phyloP scores from a whole-genome alignment of 805 yeast genomes.

The Vanderwaltozyma verrucispora region DNA sequence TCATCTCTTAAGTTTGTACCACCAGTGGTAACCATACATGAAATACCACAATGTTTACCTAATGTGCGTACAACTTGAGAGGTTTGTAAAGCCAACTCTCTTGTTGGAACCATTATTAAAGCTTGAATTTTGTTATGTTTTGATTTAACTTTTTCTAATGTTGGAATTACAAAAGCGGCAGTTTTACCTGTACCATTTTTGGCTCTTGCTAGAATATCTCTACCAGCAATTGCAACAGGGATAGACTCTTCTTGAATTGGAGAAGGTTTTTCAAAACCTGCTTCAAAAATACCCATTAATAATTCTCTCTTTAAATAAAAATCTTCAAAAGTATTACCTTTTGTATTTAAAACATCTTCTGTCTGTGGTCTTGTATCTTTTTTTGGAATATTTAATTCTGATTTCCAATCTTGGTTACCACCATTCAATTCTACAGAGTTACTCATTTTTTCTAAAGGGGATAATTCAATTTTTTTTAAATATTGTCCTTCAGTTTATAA shows the following conservation, averaged over 20 bases:
- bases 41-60: constrained; percentile 85
- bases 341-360: constrained; percentile 86
- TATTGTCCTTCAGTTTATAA: too few species aligned
- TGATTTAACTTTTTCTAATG: constrained; percentile 81
- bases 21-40: constrained; percentile 98
- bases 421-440: constrained; percentile 1
- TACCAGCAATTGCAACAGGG: constrained; percentile 89
- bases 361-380: constrained; percentile 95
- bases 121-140: constrained; percentile 80
- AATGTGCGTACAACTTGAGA: constrained; percentile 94
- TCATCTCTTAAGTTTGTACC: constrained; percentile 94
- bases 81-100: constrained; percentile 96
- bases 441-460: background rate
- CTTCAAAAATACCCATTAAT: constrained; percentile 97
- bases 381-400: constrained; percentile 59
- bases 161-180: constrained; percentile 92
- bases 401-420: constrained; percentile 54
- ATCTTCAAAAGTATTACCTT: constrained; percentile 87
- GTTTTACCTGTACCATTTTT: constrained; percentile 99
- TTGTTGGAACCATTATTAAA: constrained; percentile 88
- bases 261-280: constrained; percentile 96
- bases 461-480: too few species aligned
- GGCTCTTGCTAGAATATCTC: constrained; percentile 95
- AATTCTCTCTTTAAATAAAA: constrained; percentile 85
- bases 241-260: constrained; percentile 97